Evolutionary conservation across 495 filamentous ascomycete genomes (phyloP).

Genomic region (Lindgomyces ingoldianus): DNA sequence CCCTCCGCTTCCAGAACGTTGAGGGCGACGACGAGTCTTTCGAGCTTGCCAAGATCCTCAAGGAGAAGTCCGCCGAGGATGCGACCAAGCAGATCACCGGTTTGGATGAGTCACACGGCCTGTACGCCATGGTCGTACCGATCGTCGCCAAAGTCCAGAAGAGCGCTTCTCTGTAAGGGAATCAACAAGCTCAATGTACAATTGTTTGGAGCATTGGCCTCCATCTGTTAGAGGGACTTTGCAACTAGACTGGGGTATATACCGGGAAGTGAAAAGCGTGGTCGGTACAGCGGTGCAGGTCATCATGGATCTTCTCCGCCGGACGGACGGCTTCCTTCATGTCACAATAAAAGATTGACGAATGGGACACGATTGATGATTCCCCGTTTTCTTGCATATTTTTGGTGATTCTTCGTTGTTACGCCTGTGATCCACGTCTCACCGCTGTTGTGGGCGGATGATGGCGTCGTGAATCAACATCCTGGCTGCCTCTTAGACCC

Average conservation of each 20-base stretch:
- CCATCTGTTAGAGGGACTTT: background rate
- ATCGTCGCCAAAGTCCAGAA: constrained; percentile 77
- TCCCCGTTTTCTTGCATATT: too few relatives aligned
- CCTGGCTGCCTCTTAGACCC: too few relatives aligned
- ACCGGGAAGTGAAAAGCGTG: background rate
- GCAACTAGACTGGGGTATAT: constrained; percentile 2
- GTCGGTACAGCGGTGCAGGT: background rate
- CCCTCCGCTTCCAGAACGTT: constrained; percentile 89
- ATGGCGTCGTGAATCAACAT: too few relatives aligned
- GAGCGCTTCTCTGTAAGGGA: constrained; percentile 1
- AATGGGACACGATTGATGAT: background rate
- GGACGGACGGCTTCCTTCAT: background rate
- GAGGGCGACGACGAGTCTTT: constrained; percentile 82
- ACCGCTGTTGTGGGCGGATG: too few relatives aligned
- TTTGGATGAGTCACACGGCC: constrained; percentile 66
- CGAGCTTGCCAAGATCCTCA: constrained; percentile 80
- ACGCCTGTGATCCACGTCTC: too few relatives aligned
- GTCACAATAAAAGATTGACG: background rate
- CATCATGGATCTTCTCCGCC: background rate
- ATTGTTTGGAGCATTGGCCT: background rate
- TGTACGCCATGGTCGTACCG: constrained; percentile 69
- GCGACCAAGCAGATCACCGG: constrained; percentile 73
- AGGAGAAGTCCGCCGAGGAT: constrained; percentile 64
- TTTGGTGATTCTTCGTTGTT: too few relatives aligned
- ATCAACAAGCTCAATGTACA: background rate